A percentile compares a stretch with the other conserved stretches of the same genome.
Evolutionary conservation across 768 basidiomycete genomes (phyloP).

Genomic region (Mycena vitilis): DNA sequence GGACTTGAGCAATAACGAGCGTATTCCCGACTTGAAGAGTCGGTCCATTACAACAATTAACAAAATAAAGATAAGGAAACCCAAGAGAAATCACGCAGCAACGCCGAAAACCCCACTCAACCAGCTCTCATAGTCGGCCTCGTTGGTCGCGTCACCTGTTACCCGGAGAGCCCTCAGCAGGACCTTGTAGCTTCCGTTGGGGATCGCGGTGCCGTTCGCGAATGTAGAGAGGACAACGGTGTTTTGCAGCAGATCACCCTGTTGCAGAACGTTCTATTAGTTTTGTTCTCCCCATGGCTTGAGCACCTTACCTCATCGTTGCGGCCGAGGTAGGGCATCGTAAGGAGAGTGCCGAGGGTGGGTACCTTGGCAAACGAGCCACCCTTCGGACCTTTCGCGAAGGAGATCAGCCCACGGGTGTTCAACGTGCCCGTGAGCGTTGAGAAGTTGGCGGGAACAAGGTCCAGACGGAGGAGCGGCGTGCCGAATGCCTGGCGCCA

Average conservation of each 20-base stretch:
- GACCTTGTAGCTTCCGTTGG: slow-evolving; percentile 55
- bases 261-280: not conserved
- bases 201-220: slow-evolving; percentile 57
- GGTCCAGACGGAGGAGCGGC: slow-evolving; percentile 57
- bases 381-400: slow-evolving; percentile 48
- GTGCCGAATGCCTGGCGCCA: slow-evolving; percentile 64
- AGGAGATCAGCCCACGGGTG: slow-evolving; percentile 48
- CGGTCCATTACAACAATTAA: not conserved
- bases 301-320: slow-evolving; percentile 28
- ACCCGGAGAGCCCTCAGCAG: slow-evolving; percentile 55
- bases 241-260: slow-evolving; percentile 40
- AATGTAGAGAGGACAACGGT: slow-evolving; percentile 48
- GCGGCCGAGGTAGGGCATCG: slow-evolving; percentile 23
- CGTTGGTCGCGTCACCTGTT: slow-evolving; percentile 54
- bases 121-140: slow-evolving; percentile 60
- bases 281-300: not conserved
- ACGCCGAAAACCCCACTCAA: slow-evolving; percentile 54
- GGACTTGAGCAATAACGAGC: not conserved
- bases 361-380: slow-evolving; percentile 51
- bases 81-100: not conserved
- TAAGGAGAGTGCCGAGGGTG: slow-evolving; percentile 24
- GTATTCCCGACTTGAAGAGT: not conserved
- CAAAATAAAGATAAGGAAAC: not conserved
- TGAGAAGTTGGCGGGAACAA: slow-evolving; percentile 56
- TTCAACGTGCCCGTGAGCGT: slow-evolving; percentile 52